Conservation (phyloP, 2,329 filamentous ascomycete genomes). For the Didymella arachidicola region DNA sequence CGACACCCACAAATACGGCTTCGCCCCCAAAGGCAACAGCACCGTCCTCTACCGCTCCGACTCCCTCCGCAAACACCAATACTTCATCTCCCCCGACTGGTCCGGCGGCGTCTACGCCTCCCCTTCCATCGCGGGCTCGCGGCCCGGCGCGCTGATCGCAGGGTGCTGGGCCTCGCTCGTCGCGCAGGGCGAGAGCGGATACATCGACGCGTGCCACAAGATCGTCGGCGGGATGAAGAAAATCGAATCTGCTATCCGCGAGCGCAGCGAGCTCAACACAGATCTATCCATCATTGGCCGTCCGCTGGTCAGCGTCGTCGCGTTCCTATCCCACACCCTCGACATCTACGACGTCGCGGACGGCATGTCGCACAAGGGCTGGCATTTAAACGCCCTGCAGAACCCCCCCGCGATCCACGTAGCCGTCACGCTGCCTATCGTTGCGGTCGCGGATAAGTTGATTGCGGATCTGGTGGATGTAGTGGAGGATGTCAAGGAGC, state of each 20-base stretch:
- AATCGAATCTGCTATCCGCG: constrained; percentile 75
- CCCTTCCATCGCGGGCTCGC: constrained; percentile 87
- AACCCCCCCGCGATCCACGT: constrained; percentile 91
- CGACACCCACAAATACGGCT: constrained; percentile 99
- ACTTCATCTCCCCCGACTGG: constrained; percentile 96
- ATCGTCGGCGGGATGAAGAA: constrained; percentile 89
- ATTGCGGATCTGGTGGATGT: constrained; percentile 71
- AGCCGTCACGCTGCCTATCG: constrained; percentile 88
- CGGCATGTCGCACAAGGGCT: constrained; percentile 81
- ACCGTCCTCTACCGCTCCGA: constrained; percentile 88
- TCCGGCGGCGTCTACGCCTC: constrained; percentile 94
- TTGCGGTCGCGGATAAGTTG: constrained; percentile 80
- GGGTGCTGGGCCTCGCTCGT: constrained; percentile 95
- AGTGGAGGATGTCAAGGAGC: constrained; percentile 77
- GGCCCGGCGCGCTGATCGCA: constrained; percentile 92
- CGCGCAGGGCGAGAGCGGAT: constrained; percentile 85
- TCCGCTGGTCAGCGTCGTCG: constrained; percentile 88
- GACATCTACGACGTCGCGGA: constrained; percentile 96
- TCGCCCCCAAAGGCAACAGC: constrained; percentile 96
- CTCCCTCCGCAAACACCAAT: constrained; percentile 84
- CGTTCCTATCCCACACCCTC: constrained; percentile 83
- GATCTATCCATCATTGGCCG: constrained; percentile 84
- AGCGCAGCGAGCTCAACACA: constrained; percentile 70
- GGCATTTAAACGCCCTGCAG: constrained; percentile 96
- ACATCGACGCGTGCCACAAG: constrained; percentile 82